Conservation (phyloP, 2,329 filamentous ascomycete species). For the Penicillium sp. region DNA sequence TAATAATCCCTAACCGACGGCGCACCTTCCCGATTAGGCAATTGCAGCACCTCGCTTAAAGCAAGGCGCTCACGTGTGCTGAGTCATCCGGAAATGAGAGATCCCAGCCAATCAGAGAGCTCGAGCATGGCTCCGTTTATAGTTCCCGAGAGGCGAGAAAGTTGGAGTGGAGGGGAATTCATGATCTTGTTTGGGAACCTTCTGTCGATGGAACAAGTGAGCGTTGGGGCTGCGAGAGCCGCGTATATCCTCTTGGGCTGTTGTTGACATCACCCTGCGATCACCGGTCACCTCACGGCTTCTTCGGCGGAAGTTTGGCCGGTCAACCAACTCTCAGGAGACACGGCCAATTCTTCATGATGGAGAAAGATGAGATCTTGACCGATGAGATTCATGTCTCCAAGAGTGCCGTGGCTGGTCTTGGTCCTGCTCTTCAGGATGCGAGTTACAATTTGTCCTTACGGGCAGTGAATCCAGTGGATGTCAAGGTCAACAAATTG, state of each 20-base stretch:
- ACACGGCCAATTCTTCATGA: too few relatives aligned
- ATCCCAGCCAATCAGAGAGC: constrained; percentile 6
- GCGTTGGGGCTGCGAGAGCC: too few relatives aligned
- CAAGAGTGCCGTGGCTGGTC: constrained; percentile 3
- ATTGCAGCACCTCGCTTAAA: constrained; percentile 10
- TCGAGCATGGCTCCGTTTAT: not conserved
- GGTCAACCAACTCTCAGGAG: too few relatives aligned
- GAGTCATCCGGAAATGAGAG: constrained; percentile 1
- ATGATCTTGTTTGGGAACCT: too few relatives aligned
- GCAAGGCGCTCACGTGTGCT: constrained; percentile 9
- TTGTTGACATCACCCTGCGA: too few relatives aligned
- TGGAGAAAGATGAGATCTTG: constrained; percentile 17
- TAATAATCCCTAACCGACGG: too few relatives aligned
- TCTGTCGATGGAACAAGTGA: too few relatives aligned
- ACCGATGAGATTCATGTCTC: constrained; percentile 8
- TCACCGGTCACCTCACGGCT: too few relatives aligned
- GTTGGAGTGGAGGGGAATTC: too few relatives aligned
- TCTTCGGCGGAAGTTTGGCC: too few relatives aligned
- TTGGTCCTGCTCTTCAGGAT: constrained; percentile 10
- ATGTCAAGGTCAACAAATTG: constrained; percentile 34
- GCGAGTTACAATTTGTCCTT: constrained; percentile 33
- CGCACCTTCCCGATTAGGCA: constrained; percentile 5
- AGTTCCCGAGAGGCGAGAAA: not conserved
- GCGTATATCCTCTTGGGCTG: too few relatives aligned
- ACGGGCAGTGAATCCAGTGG: constrained; percentile 37